Base-by-base conservation (phyloP, 2,329 filamentous ascomycete genomes). In the Ophiostoma quercus region DNA sequence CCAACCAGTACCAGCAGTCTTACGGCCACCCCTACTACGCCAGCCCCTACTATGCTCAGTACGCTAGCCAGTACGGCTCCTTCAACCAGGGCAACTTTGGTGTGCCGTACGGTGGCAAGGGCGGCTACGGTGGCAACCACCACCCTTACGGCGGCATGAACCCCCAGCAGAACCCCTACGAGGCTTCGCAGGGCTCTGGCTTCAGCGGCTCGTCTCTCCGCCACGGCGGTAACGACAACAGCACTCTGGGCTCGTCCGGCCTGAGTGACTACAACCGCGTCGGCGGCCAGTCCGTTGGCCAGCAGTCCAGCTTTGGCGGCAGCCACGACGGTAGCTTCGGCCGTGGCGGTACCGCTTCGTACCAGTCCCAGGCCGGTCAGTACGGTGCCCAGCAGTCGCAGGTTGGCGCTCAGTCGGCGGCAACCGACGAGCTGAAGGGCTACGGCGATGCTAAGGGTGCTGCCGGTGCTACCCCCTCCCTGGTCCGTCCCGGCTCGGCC, bases 41-140 rank as follows among this genome's bases (percentile, higher is more conserved):
- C 74, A 88, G 84, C 78, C 86, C 86, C 1, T 89, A 88, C 77
- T 90, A 90, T 75, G 81, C 84, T 72, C 82, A 85, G 71, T 89
- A 88, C 75, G 81, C 84, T 79, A 78, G 77, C 78, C 85, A 84
- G 71, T 81, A 83, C 71, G 60, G 66, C 25, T 66, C 65, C 16
- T 74, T 71, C n/a, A 82, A 82, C 74, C 84, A 85, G 68, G 78
- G 76, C 60, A 87, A 85, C 73, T 87, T 81, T 72, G 80, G 77
- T 32, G 81, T 77, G 5, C 85, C 85, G 1, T 88, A 87, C 73
- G 80, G 83, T 72, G 80, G 82, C 72, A 88, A 87, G 80, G 80
- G 80, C 71, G 79, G 84, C 73, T 88, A 88, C 73, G 83, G 82
- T 68, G 84, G 85, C 75, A 84, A 85, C 76, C 84, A 84, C 25